These are phyloP conservation scores for Akanthomyces lecanii DNA, from an alignment of 2,329 filamentous ascomycete genomes.

Conservation along the genomic window DNA sequence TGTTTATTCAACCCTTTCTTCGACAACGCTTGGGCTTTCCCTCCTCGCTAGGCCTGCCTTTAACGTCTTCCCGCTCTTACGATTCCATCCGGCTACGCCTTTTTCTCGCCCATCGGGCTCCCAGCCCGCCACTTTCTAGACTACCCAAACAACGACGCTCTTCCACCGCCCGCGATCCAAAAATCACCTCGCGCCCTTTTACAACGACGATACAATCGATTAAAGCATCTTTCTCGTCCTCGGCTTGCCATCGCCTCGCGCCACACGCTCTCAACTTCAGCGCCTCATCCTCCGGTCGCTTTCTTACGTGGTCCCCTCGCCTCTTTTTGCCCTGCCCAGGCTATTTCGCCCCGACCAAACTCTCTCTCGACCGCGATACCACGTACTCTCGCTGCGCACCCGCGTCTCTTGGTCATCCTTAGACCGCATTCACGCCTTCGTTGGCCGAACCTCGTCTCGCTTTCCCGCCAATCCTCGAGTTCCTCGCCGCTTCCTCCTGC, in stretches of 20 bases:
- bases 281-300: background rate
- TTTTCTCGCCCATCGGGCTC: slow-evolving; percentile 7
- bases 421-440: background rate
- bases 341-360: too few relatives aligned
- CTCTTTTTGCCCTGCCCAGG: background rate
- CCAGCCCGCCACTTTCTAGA: slow-evolving; percentile 8
- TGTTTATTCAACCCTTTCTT: background rate
- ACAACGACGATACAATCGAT: background rate
- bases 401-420: background rate
- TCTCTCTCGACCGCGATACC: background rate
- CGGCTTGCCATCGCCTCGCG: background rate
- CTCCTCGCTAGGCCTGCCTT: background rate
- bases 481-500: background rate
- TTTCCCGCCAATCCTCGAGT: background rate
- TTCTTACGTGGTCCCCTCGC: slow-evolving; percentile 6
- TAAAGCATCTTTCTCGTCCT: background rate
- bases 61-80: background rate
- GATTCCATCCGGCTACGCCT: slow-evolving; percentile 4
- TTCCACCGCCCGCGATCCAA: background rate
- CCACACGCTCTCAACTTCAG: background rate
- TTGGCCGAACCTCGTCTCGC: background rate
- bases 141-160: background rate
- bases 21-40: background rate
- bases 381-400: background rate
- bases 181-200: background rate